Base-by-base conservation (phyloP, 1,284 basidiomycete species). In the Amylostereum areolatum region DNA sequence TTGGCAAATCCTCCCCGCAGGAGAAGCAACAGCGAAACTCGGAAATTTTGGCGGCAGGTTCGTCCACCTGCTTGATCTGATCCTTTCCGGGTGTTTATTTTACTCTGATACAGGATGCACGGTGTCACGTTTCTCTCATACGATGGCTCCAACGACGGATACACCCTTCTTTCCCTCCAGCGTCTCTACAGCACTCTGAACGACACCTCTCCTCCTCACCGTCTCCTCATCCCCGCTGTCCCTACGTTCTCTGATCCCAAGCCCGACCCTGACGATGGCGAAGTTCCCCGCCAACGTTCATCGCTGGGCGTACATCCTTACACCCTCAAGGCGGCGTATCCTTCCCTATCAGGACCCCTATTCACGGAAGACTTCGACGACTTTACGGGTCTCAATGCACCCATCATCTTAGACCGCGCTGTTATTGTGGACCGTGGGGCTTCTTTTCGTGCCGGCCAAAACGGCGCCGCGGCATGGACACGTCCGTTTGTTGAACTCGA, bases 151-250 rank as follows among this genome's bases (percentile, higher is more conserved):
- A 78, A 47, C 10, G 83, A 83, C 60, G 81, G 83, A 47, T 82
- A 88, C 48, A 86, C 89, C 0, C 71, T 94, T 30, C 77, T 92
- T 44, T 80, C 89, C 3, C 71, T 94, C 30, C 90, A 88, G 83
- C 78, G 87, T 34, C 82, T 83, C 0, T 89, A 94, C 62, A 78
- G 80, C 49, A 76, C 83, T 0, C 75, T 92, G 36, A 78, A 85
- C 57, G 27, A 47, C 18, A 48, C 61, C 5, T 48, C 50, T 0
- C 75, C 81, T 2, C 91, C 91, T 0, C 71, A 78, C 25, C 81
- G 91, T 3, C 66, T 92, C 49, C 72, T 92, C 50, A 83, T 88
- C 64, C 83, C 89, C 9, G 74, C 84, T 55, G 71, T 83, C 6
- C 74, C 68, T 33, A 75, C 77, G 11, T 83, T 82, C 59, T 65